phyloP scores from a whole-genome alignment of 495 filamentous ascomycete species.

The Letharia lupina region DNA sequence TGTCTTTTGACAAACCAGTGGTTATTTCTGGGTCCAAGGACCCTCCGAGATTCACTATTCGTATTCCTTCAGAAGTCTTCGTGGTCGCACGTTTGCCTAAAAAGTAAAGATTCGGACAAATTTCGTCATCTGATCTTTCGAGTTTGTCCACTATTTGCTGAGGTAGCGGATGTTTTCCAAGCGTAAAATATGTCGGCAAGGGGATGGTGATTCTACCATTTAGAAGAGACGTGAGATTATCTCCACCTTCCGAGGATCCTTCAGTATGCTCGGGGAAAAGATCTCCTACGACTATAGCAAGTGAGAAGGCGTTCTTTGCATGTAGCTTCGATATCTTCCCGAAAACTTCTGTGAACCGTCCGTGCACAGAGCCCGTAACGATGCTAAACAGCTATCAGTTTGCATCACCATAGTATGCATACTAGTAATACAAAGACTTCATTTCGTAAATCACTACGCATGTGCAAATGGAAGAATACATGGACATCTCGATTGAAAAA shows the following conservation, averaged over 20 bases:
- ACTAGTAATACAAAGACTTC: neutral
- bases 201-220: constrained; percentile 61
- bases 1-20: constrained; percentile 48
- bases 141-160: constrained; percentile 59
- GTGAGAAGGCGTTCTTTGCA: constrained; percentile 72
- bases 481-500: neutral
- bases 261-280: constrained; percentile 50
- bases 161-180: constrained; percentile 64
- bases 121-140: constrained; percentile 62
- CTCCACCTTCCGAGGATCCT: constrained; percentile 42
- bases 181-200: constrained; percentile 77
- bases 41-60: constrained; percentile 75
- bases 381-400: constrained; percentile 43
- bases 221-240: constrained; percentile 56
- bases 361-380: constrained; percentile 70
- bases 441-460: neutral
- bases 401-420: neutral
- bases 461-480: neutral
- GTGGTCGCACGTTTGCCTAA: constrained; percentile 75
- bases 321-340: constrained; percentile 70
- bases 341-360: constrained; percentile 64
- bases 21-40: constrained; percentile 45
- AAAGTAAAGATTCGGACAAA: constrained; percentile 81
- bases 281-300: constrained; percentile 76
- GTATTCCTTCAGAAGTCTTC: constrained; percentile 83